These are phyloP conservation scores for Sherardia arvensis DNA, from an alignment of 257 asterid species.

Conservation along the genomic window DNA sequence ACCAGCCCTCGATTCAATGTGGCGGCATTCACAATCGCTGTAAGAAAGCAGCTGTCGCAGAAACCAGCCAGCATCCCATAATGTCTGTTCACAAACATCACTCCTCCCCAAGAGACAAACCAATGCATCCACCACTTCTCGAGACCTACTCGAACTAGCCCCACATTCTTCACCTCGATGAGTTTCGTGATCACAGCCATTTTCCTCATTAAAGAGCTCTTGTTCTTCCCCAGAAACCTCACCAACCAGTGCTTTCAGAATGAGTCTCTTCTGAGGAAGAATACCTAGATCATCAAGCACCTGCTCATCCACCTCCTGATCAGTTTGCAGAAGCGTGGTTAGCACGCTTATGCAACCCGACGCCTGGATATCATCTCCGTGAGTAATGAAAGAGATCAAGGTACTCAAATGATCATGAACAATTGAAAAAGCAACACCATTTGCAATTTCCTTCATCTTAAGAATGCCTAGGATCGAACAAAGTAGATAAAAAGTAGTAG, in stretches of 20 bases:
- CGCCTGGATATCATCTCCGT: conserved; percentile 80
- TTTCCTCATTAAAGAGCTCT: conserved; percentile 60
- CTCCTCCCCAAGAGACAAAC: conserved; percentile 90
- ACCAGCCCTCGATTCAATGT: conserved; percentile 44
- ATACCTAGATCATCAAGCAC: conserved; percentile 94
- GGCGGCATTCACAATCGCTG: conserved; percentile 69
- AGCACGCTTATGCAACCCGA: conserved; percentile 75
- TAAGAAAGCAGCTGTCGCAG: conserved; percentile 89
- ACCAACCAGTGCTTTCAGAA: conserved; percentile 96
- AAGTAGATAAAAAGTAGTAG: conserved; percentile 72
- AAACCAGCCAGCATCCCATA: conserved; percentile 99
- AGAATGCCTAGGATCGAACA: conserved; percentile 91
- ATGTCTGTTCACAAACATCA: conserved; percentile 75
- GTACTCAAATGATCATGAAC: not conserved
- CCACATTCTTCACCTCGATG: conserved; percentile 10
- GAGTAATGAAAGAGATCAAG: conserved; percentile 65
- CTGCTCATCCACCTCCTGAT: conserved; percentile 87
- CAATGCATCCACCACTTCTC: conserved; percentile 82
- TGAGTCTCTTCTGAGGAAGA: conserved; percentile 82
- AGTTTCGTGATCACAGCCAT: conserved; percentile 50
- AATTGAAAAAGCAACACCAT: conserved; percentile 50
- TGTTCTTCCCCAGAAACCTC: conserved; percentile 83
- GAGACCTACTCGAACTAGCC: not conserved
- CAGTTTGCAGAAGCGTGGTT: conserved; percentile 84
- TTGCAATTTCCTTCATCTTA: conserved; percentile 90